phyloP scores from a whole-genome alignment of 257 asterid genomes.

The Thymus quinquecostatus region DNA sequence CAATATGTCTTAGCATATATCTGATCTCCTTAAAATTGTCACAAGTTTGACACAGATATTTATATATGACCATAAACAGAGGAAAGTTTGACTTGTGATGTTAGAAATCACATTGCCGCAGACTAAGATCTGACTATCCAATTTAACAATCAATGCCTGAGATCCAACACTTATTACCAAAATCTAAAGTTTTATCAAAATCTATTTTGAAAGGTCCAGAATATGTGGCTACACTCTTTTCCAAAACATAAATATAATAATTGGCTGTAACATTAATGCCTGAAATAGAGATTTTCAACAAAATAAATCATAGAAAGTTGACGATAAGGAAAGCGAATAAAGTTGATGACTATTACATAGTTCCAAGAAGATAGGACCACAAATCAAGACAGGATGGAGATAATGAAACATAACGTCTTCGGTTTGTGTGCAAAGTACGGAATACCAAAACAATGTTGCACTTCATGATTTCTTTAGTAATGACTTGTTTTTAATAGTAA shows the following conservation, averaged over 20 bases:
- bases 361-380: background rate
- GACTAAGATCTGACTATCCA: background rate
- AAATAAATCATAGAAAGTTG: background rate
- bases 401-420: conserved; percentile 11
- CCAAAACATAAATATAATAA: background rate
- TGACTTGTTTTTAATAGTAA: too few relatives aligned
- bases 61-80: background rate
- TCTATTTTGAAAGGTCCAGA: background rate
- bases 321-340: background rate
- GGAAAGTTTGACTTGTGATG: conserved; percentile 9
- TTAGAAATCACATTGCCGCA: background rate
- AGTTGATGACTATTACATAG: background rate
- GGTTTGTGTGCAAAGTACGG: background rate
- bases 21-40: background rate
- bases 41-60: background rate
- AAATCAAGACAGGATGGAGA: background rate
- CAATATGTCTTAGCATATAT: background rate
- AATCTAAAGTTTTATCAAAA: background rate
- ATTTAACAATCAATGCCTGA: conserved; percentile 10
- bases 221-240: background rate
- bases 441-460: background rate
- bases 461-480: conserved; percentile 4
- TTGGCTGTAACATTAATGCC: conserved; percentile 3
- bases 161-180: conserved; percentile 3
- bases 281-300: conserved; percentile 2